Conservation (phyloP, 768 basidiomycete species). For the Podaxis mareebaensis region DNA sequence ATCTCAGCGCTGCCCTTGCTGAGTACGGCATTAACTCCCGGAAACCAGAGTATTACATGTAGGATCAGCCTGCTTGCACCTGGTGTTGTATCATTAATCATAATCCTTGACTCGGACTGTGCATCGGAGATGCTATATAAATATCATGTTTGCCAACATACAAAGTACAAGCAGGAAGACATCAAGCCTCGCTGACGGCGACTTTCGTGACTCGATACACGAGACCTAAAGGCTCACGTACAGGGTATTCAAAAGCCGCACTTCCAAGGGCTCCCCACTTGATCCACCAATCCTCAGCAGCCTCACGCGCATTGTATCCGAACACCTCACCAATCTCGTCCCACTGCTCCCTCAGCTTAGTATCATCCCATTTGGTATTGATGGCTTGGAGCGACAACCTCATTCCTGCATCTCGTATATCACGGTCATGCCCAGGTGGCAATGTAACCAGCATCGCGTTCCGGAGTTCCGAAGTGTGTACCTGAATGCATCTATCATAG, state of each 20-base stretch:
- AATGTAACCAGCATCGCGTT: slow-evolving; percentile 43
- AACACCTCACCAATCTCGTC: slow-evolving; percentile 49
- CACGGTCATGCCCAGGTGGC: slow-evolving; percentile 41
- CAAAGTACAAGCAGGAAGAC: background rate
- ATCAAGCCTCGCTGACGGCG: slow-evolving; percentile 13
- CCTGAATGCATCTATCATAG: slow-evolving; percentile 41
- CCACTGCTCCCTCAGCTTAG: slow-evolving; percentile 43
- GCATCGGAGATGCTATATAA: background rate
- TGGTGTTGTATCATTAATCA: slow-evolving; percentile 2
- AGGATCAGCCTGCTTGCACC: slow-evolving; percentile 19
- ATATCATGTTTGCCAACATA: background rate
- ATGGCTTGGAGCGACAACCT: slow-evolving; percentile 23
- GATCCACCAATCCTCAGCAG: slow-evolving; percentile 62
- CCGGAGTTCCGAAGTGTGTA: slow-evolving; percentile 42
- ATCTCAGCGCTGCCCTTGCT: slow-evolving; percentile 86
- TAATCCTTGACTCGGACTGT: background rate
- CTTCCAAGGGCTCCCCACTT: slow-evolving; percentile 49
- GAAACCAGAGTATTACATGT: slow-evolving; percentile 94
- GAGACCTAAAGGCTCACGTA: slow-evolving; percentile 20
- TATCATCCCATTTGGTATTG: slow-evolving; percentile 38
- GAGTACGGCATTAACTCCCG: slow-evolving; percentile 95
- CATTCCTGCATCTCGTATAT: slow-evolving; percentile 42
- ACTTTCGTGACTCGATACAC: slow-evolving; percentile 22
- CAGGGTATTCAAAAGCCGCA: slow-evolving; percentile 24
- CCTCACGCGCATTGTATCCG: slow-evolving; percentile 50